These are phyloP conservation scores for Pulicaria dysenterica DNA, from an alignment of 129 eudicot genomes.

Conservation along the genomic window DNA sequence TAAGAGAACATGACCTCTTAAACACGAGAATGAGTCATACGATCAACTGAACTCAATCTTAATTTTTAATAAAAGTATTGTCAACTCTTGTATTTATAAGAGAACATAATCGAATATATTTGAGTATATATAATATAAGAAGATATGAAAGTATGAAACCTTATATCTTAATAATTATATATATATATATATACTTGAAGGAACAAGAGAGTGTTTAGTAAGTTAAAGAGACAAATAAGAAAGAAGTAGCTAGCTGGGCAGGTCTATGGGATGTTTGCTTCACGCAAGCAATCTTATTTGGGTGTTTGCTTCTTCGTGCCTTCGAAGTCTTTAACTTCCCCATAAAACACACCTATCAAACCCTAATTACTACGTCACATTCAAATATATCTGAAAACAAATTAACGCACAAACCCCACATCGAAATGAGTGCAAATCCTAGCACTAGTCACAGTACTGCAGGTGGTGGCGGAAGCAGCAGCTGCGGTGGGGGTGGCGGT, in stretches of 20 bases:
- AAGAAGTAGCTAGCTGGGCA: constrained; percentile 38
- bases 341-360: constrained; percentile 41
- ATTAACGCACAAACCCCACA: background rate
- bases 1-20: too few relatives aligned
- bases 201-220: background rate
- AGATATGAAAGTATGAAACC: too few relatives aligned
- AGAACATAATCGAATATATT: too few relatives aligned
- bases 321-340: constrained; percentile 65
- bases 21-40: too few relatives aligned
- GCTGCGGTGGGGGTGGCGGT: constrained; percentile 41
- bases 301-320: constrained; percentile 88
- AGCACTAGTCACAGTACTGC: constrained; percentile 34
- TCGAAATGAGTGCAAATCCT: constrained; percentile 53
- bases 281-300: constrained; percentile 83
- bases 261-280: constrained; percentile 81
- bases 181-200: background rate
- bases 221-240: constrained; percentile 29
- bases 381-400: background rate
- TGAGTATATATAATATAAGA: too few relatives aligned
- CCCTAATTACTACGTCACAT: constrained; percentile 27
- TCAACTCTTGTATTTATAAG: too few relatives aligned
- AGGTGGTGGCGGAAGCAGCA: constrained; percentile 34
- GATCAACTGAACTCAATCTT: too few relatives aligned
- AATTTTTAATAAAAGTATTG: too few relatives aligned
- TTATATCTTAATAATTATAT: too few relatives aligned